Conservation (phyloP, 2,329 filamentous ascomycete genomes). For the Coniochaeta ligniaria region DNA sequence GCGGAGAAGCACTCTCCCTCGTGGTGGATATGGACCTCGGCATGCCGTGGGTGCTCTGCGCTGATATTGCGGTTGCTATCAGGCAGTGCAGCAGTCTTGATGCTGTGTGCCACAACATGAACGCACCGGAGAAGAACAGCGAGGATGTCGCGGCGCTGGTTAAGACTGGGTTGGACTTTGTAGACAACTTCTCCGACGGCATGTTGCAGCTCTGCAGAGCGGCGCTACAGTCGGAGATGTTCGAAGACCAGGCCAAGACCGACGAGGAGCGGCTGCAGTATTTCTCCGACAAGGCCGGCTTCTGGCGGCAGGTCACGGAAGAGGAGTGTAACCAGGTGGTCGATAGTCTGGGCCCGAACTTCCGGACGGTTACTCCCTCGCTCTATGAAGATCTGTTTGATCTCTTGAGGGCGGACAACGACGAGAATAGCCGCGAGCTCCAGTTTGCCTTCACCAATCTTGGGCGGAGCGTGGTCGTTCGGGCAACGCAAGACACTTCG, state of each 20-base stretch:
- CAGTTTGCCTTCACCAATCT: conserved; percentile 61
- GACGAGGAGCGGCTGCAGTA: conserved; percentile 67
- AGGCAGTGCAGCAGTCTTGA: conserved; percentile 76
- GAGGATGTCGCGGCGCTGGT: conserved; percentile 56
- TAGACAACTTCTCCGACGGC: conserved; percentile 61
- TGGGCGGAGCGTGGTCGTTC: conserved; percentile 67
- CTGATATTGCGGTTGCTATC: conserved; percentile 73
- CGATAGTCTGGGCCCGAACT: conserved; percentile 59
- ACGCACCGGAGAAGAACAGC: conserved; percentile 42
- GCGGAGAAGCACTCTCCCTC: conserved; percentile 74
- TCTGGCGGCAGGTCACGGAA: conserved; percentile 73
- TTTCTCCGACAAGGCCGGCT: conserved; percentile 72
- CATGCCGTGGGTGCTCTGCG: conserved; percentile 76
- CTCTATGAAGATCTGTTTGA: conserved; percentile 47
- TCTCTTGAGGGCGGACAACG: conserved; percentile 36
- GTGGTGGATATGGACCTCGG: conserved; percentile 63
- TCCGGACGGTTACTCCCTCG: conserved; percentile 47
- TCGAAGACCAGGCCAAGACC: conserved; percentile 63
- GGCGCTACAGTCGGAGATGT: conserved; percentile 65
- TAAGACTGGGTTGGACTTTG: conserved; percentile 61
- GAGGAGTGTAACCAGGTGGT: conserved; percentile 70
- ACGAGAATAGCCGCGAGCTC: conserved; percentile 36
- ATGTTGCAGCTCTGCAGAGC: conserved; percentile 61
- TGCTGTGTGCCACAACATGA: conserved; percentile 62
- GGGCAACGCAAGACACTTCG: conserved; percentile 72